Evolutionary conservation across 148 eudicot genomes (phyloP).

Genomic region (Arbutus unedo): DNA sequence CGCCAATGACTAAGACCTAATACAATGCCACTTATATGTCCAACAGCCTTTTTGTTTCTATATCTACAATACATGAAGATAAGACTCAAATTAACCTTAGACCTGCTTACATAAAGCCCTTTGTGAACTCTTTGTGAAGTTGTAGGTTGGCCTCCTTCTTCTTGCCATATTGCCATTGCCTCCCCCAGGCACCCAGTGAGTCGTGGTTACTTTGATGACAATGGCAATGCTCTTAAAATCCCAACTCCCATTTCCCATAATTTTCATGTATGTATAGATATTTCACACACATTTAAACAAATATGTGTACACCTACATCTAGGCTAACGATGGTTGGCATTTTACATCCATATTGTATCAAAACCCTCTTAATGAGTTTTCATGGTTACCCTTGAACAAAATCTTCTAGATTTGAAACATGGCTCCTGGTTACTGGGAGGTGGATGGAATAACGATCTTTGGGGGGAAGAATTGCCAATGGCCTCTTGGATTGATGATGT

Average conservation of each 20-base stretch:
- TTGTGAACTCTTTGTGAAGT: not conserved
- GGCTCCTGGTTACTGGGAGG: slow-evolving; percentile 94
- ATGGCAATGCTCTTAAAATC: not conserved
- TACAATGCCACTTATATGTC: not conserved
- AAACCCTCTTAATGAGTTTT: not conserved
- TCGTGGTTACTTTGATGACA: not conserved
- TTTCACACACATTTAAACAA: not conserved
- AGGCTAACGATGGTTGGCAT: not conserved
- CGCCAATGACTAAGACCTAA: not conserved
- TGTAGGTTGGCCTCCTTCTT: not conserved
- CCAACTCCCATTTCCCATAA: not conserved
- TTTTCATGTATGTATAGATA: not conserved
- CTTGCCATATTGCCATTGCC: not conserved
- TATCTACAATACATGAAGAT: not conserved
- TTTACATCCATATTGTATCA: not conserved
- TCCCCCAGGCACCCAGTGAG: not conserved
- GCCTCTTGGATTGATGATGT: slow-evolving; percentile 90
- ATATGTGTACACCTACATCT: not conserved
- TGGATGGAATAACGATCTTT: slow-evolving; percentile 89
- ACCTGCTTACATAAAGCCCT: not conserved
- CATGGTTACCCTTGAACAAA: slow-evolving; percentile 16
- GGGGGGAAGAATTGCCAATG: slow-evolving; percentile 92
- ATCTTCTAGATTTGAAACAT: slow-evolving; percentile 52
- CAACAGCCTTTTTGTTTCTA: not conserved
- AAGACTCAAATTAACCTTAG: not conserved